Conservation (phyloP, 192 early-diverging fungal species). For the Coemansia javaensis region DNA sequence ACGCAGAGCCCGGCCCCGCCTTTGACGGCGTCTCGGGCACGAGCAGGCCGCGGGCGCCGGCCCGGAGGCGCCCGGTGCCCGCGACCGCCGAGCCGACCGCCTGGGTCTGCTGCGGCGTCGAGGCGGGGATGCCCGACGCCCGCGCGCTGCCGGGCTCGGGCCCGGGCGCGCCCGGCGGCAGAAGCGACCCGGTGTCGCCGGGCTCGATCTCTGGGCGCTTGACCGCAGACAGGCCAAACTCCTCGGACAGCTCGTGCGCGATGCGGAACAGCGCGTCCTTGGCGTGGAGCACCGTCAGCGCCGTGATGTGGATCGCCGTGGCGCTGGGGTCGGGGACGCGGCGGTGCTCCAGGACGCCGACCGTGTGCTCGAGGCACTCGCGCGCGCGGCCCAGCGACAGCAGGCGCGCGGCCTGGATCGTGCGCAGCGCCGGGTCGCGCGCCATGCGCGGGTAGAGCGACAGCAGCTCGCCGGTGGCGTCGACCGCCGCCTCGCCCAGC, state of each 20-base stretch:
- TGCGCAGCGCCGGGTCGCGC: conserved; percentile 30
- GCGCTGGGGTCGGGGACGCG: conserved; percentile 31
- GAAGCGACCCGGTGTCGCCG: conserved; percentile 12
- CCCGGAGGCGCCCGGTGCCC: conserved; percentile 25
- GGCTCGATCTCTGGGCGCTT: conserved; percentile 46
- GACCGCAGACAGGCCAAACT: conserved; percentile 47
- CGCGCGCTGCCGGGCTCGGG: conserved; percentile 2
- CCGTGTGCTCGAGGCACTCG: conserved; percentile 26
- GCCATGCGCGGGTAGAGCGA: conserved; percentile 12
- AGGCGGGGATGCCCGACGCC: neutral
- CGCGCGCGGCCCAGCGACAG: conserved; percentile 28
- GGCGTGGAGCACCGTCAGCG: conserved; percentile 29
- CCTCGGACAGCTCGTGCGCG: conserved; percentile 47
- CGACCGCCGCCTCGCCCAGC: conserved; percentile 5
- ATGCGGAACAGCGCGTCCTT: conserved; percentile 41
- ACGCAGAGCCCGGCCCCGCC: conserved; percentile 1
- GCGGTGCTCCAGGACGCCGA: conserved; percentile 26
- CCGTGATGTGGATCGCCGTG: conserved; percentile 41
- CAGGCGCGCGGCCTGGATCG: conserved; percentile 43
- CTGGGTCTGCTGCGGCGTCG: conserved; percentile 15
- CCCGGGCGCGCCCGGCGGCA: conserved; percentile 2
- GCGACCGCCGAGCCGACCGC: conserved; percentile 25
- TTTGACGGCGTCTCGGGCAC: conserved; percentile 40
- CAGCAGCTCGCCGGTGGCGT: conserved; percentile 21
- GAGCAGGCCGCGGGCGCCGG: conserved; percentile 38